Conservation (phyloP, 2,329 filamentous ascomycete genomes). For the Hypoxylon sp. region DNA sequence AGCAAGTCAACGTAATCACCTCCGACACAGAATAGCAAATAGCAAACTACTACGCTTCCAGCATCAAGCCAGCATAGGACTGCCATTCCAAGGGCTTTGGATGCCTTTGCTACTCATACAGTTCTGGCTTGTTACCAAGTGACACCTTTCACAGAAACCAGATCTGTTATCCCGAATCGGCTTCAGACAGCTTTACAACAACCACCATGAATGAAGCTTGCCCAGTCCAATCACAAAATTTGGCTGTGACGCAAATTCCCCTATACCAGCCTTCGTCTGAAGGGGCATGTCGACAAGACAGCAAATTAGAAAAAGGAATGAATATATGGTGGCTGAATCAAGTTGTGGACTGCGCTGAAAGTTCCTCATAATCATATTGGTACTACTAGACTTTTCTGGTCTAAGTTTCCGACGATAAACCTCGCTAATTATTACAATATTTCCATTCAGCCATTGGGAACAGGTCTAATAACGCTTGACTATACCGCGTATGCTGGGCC, state of each 20-base stretch:
- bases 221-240: not conserved
- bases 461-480: conserved; percentile 20
- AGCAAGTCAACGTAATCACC: conserved; percentile 28
- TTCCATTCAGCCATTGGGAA: conserved; percentile 10
- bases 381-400: not conserved
- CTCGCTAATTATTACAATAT: not conserved
- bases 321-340: not conserved
- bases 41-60: not conserved
- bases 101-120: not conserved
- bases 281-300: not conserved
- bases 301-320: not conserved
- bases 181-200: not conserved
- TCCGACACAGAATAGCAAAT: conserved; percentile 1
- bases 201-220: not conserved
- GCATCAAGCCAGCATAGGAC: not conserved
- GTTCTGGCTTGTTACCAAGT: not conserved
- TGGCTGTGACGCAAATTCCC: not conserved
- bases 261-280: not conserved
- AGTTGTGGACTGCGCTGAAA: not conserved
- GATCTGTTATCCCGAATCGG: not conserved
- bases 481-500: conserved; percentile 64
- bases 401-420: not conserved
- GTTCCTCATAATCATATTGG: not conserved
- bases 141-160: not conserved
- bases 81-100: not conserved